A percentile compares a stretch with the other conserved stretches of the same genome.
phyloP scores from a whole-genome alignment of 2,329 filamentous ascomycete genomes.

The Sphaceloma murrayae region DNA sequence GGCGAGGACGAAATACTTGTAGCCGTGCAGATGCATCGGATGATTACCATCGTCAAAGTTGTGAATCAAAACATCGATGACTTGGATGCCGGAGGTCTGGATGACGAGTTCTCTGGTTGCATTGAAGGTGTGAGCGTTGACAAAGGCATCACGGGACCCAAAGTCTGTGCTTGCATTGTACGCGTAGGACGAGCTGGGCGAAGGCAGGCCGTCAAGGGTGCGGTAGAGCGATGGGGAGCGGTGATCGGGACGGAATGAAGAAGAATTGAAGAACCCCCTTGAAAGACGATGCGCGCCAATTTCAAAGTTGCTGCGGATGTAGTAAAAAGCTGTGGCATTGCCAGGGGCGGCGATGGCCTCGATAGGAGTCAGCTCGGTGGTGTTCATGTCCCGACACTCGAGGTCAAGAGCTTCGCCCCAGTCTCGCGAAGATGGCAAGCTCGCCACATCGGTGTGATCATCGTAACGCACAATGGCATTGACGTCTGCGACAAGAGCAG shows the following conservation, averaged over 20 bases:
- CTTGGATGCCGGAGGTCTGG: slow-evolving; percentile 30
- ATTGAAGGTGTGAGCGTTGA: slow-evolving; percentile 27
- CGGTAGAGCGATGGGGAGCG: slow-evolving; percentile 43
- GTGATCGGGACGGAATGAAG: slow-evolving; percentile 44
- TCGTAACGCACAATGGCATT: slow-evolving; percentile 43
- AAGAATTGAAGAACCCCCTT: slow-evolving; percentile 50
- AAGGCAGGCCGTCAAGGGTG: slow-evolving; percentile 38
- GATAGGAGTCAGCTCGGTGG: slow-evolving; percentile 39
- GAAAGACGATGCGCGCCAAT: slow-evolving; percentile 50
- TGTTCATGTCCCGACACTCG: slow-evolving; percentile 44
- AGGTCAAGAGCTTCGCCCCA: slow-evolving; percentile 43
- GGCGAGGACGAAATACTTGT: slow-evolving; percentile 31
- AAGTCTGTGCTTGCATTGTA: slow-evolving; percentile 16
- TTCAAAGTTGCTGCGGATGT: slow-evolving; percentile 49
- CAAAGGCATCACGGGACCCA: slow-evolving; percentile 21
- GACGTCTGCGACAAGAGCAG: slow-evolving; percentile 38
- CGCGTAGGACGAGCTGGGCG: slow-evolving; percentile 24
- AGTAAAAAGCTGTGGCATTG: slow-evolving; percentile 44
- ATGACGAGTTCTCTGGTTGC: slow-evolving; percentile 27
- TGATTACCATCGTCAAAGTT: slow-evolving; percentile 32
- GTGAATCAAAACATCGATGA: slow-evolving; percentile 30
- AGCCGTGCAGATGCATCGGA: slow-evolving; percentile 30
- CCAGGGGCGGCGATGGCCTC: slow-evolving; percentile 36
- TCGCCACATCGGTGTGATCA: not conserved
- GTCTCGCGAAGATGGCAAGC: slow-evolving; percentile 36